Evolutionary conservation across 2,329 filamentous ascomycete species (phyloP).

Genomic region (Elsinoe batatas): DNA sequence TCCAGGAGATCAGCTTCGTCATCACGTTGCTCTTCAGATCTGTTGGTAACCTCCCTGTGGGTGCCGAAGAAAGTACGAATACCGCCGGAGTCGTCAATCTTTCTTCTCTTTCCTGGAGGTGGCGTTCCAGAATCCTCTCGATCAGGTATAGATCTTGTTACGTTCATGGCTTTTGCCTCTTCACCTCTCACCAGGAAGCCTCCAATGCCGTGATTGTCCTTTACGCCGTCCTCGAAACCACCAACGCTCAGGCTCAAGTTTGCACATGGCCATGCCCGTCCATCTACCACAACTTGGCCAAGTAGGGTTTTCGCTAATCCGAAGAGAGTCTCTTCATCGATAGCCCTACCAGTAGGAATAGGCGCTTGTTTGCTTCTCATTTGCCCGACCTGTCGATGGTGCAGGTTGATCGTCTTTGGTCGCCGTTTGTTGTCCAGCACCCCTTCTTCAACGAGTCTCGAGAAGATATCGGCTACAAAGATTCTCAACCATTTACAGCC

Average conservation of each 20-base stretch:
- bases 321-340: constrained; percentile 65
- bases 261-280: constrained; percentile 78
- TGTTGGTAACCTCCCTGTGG: constrained; percentile 18
- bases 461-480: constrained; percentile 84
- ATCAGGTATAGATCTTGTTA: not conserved
- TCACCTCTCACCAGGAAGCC: constrained; percentile 66
- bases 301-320: constrained; percentile 68
- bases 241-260: constrained; percentile 80
- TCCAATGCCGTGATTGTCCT: constrained; percentile 76
- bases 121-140: constrained; percentile 17
- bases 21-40: constrained; percentile 12
- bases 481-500: constrained; percentile 80
- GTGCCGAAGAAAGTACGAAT: constrained; percentile 29
- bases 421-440: constrained; percentile 77
- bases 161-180: constrained; percentile 41
- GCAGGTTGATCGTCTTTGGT: constrained; percentile 75
- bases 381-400: constrained; percentile 66
- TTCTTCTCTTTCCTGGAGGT: constrained; percentile 28
- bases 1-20: constrained; percentile 2
- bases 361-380: constrained; percentile 64
- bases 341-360: constrained; percentile 63
- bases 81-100: constrained; percentile 24
- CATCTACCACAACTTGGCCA: constrained; percentile 66
- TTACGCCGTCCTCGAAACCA: constrained; percentile 84
- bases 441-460: constrained; percentile 80